Evolutionary conservation across 345 rosid genomes (phyloP).

Genomic region (Nasturtium officinale): DNA sequence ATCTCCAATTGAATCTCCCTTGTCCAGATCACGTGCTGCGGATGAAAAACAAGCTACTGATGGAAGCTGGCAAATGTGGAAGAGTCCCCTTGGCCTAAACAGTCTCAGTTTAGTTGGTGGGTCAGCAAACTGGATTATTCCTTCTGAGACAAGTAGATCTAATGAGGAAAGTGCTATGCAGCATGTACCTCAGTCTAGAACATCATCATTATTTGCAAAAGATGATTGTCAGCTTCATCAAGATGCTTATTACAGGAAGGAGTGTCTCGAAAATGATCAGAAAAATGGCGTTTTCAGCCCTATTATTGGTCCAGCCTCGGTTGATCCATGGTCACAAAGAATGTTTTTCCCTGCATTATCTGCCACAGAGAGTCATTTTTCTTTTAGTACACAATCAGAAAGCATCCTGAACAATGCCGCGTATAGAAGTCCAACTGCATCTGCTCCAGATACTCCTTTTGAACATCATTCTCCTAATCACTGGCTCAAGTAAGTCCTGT

Average conservation of each 20-base stretch:
- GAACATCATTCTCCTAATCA: too few relatives aligned
- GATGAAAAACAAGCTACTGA: constrained; percentile 63
- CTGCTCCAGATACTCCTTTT: too few relatives aligned
- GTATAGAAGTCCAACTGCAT: too few relatives aligned
- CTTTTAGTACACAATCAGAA: too few relatives aligned
- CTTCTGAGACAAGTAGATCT: constrained; percentile 47
- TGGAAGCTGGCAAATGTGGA: constrained; percentile 93
- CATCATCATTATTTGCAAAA: constrained; percentile 60
- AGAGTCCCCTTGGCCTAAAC: constrained; percentile 75
- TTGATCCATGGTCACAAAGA: too few relatives aligned
- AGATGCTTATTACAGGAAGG: constrained; percentile 52
- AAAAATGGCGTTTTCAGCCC: constrained; percentile 60
- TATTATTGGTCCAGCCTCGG: background rate
- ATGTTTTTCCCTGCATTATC: too few relatives aligned
- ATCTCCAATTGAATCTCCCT: constrained; percentile 81
- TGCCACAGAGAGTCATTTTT: too few relatives aligned
- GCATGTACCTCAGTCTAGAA: constrained; percentile 54
- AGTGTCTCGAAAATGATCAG: constrained; percentile 46
- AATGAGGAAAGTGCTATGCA: constrained; percentile 55
- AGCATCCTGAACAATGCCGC: too few relatives aligned
- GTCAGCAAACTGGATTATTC: constrained; percentile 42
- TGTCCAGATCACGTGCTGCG: constrained; percentile 59
- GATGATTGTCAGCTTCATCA: constrained; percentile 49
- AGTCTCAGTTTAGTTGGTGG: constrained; percentile 39
- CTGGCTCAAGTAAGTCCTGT: too few relatives aligned